A percentile compares a stretch with the other conserved stretches of the same genome.
Evolutionary conservation across 768 basidiomycete species (phyloP).

Genomic region (Kwoniella pini): DNA sequence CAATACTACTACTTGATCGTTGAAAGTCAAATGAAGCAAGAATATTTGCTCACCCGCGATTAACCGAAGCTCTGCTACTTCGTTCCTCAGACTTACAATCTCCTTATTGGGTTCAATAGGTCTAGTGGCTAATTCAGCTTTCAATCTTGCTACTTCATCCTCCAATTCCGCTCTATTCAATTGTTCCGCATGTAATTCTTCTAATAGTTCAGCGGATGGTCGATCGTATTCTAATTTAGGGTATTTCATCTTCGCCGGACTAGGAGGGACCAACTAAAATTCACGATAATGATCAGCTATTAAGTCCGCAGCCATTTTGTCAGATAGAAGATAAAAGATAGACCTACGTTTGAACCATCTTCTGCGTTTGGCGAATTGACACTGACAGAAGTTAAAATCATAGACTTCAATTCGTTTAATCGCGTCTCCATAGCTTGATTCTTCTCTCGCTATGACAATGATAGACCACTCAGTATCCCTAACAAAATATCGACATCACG

Average conservation of each 20-base stretch:
- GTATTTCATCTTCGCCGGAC: slow-evolving; percentile 77
- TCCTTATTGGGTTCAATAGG: slow-evolving; percentile 74
- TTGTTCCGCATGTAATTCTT: slow-evolving; percentile 78
- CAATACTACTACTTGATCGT: too few species aligned
- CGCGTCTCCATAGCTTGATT: slow-evolving; percentile 44
- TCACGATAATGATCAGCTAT: too few species aligned
- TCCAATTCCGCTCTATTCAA: slow-evolving; percentile 77
- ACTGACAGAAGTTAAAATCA: slow-evolving; percentile 69
- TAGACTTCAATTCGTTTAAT: slow-evolving; percentile 49
- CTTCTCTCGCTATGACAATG: slow-evolving; percentile 27
- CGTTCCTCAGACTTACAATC: slow-evolving; percentile 71
- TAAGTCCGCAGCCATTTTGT: too few species aligned
- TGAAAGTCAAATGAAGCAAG: too few species aligned
- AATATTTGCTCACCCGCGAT: slow-evolving; percentile 52
- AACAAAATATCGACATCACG: not conserved
- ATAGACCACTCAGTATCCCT: slow-evolving; percentile 1
- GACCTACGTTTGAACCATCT: slow-evolving; percentile 57
- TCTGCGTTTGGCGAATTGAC: slow-evolving; percentile 57
- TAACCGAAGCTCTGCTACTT: slow-evolving; percentile 74
- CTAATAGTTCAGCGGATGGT: slow-evolving; percentile 86
- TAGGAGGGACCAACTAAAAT: slow-evolving; percentile 62
- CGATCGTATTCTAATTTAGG: slow-evolving; percentile 65
- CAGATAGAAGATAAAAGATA: not conserved
- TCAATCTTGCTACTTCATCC: slow-evolving; percentile 78
- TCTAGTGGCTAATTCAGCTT: slow-evolving; percentile 71